Evolutionary conservation across 192 early-diverging fungal genomes (phyloP), one percentile per base, ranked within the genome.

Genomic region (Coemansia sp.): DNA sequence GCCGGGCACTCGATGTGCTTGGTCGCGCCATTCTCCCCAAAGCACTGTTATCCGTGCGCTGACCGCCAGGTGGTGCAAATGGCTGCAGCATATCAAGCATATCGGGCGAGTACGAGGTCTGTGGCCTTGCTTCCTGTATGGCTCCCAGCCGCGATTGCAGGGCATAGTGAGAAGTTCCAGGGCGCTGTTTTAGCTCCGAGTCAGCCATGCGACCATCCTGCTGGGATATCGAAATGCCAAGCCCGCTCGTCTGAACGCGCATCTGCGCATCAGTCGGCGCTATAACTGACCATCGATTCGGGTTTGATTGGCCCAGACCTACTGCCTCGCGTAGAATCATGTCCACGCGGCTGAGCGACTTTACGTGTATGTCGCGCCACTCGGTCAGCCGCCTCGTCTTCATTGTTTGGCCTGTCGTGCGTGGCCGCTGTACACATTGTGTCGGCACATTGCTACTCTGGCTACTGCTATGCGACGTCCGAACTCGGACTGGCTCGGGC

Each of bases 351-450:
- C 64, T 62, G 17, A 81, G 57, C 28, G 78, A 81, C 66, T 81
- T 67, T 17, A 70, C 78, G 34, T 81, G 78, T 40, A 81, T 81
- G 54, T 71, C 71, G 50, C 77, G 77, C 77, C 77, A 80, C 19
- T 73, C 77, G 17, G 62, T 65, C 25, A 52, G 38, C 22, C 47
- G 48, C 47, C 57, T 59, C 19, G 52, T n/a, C 31, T 65, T 52
- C 62, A 31, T 26, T 15, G 55, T 37, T 15, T 66, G 77, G 44
- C 40, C 46, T 15, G 67, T 51, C 14, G 71, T 80, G 11, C 38
- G 65, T 19, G 71, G 71, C 19, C 71, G 63, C 47, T 49, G 59
- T 17, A 53, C 28, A 6, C 22, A 11, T 36, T 54, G 66, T 53
- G 67, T 56, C 4, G 49, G 57, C 19, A 31, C 23, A 22, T 20